Base-by-base conservation (phyloP, 2,329 filamentous ascomycete species). In the Beauveria scarabaeidicola region DNA sequence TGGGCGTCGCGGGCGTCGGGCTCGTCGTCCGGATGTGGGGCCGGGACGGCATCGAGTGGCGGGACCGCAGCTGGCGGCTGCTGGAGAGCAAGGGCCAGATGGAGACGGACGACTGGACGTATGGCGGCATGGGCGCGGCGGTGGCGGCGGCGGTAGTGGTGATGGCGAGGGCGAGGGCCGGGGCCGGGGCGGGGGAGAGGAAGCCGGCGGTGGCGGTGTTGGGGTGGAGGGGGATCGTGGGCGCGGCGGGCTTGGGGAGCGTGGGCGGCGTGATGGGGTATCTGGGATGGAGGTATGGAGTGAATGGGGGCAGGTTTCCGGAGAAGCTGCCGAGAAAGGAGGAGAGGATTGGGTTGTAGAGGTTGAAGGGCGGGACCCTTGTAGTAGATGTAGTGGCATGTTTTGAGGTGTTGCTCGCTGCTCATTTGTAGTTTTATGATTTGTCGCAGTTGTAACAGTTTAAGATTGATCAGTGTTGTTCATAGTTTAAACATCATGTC, bases 41-140 rank as follows among this genome's bases (percentile, higher is more conserved):
- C 0, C 74, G 76, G 17, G 77, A 83, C 64, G 74, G 79, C 44
- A 81, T 88, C 36, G 84, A 88, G 69, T 88, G 84, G 84, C 71
- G 80, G 66, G 84, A 88, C 67, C 75, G 85, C 19, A 78, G 78
- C 59, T 88, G 84, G 83, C 73, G 85, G 32, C 66, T 88, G 53
- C 64, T 85, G 47, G 81, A 81, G 70, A 87, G 81, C 63, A 68
- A 71, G 44, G 78, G 81, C 0, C 84, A 88, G 73, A 66, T 81
- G 0, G 75, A 81, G 64, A 77, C 75, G 52, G 84, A 86, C 66
- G 81, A 82, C 65, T 84, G 77, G 75, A 79, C 77, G 21, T 73
- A 78, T 19, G 72, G 68, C 0, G 80, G 77, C 0, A 77, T 77
- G 64, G 71, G 66, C 0, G 66, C 67, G 1, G 72, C 66, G 64